Base-by-base conservation (phyloP, 164 flowering plant species). In the Magnolia officinalis region DNA sequence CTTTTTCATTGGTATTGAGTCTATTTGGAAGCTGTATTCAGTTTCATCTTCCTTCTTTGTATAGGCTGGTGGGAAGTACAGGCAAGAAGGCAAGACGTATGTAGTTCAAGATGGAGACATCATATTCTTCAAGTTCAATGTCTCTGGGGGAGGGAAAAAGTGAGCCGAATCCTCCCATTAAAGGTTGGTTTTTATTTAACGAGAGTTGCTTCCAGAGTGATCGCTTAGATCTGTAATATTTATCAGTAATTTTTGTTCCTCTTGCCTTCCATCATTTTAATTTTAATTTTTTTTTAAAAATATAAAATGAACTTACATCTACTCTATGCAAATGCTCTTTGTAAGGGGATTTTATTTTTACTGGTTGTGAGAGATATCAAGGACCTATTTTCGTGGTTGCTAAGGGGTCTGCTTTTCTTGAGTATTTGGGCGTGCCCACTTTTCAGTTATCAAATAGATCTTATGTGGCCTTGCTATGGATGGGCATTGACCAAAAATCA, bases 121-220 rank as follows among this genome's bases (percentile, higher is more conserved):
- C 7, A 96, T 96, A 77, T 96, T 92, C 81, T 96, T 96, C 91
- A 96, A 96, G 84, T 96, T 96, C 85, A 96, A 96, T 76, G 98
- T 94, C 16, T 91, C 99, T 2, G 94, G 98, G 9, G 98, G 98
- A 6, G 98, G 97, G 67, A 96, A 96, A 90, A 94, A 96, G 80
- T 96, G 87, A 13, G 9, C 26, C 9, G 18, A 55, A 55, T 11
- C 51, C 63, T 50, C 58, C 49, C 24, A 23, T 24, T 14, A 68
- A 6, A 31, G 71, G 49, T 68, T 29, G 16, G 71, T 37, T 68
- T 31, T 11, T 68, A 13, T 31, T 11, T 14, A 29, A 11, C 71
- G 3, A 5, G 71, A 31, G 71, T 16, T 66, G 10, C 71, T 29
- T 29, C 20, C 10, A 55, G 18, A 55, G 13, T 55, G 61, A 55